A percentile compares a stretch with the other conserved stretches of the same genome.
phyloP scores from a whole-genome alignment of 805 yeast genomes.

The Yamadazyma laniorum region DNA sequence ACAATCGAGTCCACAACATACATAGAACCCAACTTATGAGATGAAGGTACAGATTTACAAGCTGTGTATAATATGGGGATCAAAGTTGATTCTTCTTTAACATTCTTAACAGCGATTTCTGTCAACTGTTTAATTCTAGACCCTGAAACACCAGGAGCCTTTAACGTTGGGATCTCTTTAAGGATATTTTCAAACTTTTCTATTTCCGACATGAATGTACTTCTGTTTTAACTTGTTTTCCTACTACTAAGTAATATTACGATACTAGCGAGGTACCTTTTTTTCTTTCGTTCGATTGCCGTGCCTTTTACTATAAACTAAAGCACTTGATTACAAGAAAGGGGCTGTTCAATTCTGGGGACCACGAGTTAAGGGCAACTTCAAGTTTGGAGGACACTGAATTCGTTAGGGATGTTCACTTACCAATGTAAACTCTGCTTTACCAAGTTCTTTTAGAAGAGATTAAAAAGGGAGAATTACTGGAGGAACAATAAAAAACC shows the following conservation, averaged over 20 bases:
- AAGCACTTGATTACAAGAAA: neutral
- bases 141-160: constrained; percentile 93
- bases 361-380: no score
- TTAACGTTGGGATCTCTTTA: constrained; percentile 53
- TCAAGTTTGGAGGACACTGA: no score
- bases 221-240: neutral
- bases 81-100: constrained; percentile 53
- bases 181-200: constrained; percentile 49
- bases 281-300: neutral
- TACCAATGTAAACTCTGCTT: neutral
- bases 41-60: constrained; percentile 67
- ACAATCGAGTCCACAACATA: constrained; percentile 92
- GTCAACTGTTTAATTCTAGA: constrained; percentile 87
- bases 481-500: neutral
- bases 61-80: constrained; percentile 59
- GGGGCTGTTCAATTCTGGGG: no score
- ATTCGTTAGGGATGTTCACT: no score
- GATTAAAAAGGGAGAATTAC: neutral
- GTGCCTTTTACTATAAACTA: constrained; percentile 1
- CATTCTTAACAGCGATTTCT: constrained; percentile 70
- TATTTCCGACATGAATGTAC: constrained; percentile 37
- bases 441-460: neutral
- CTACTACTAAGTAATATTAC: constrained; percentile 8
- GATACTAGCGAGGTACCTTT: constrained; percentile 2
- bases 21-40: constrained; percentile 87